Percentiles rank a stretch among this genome's conserved stretches.
Evolutionary conservation across 2,329 filamentous ascomycete species (phyloP).

Genomic region (Exophiala bonariae): DNA sequence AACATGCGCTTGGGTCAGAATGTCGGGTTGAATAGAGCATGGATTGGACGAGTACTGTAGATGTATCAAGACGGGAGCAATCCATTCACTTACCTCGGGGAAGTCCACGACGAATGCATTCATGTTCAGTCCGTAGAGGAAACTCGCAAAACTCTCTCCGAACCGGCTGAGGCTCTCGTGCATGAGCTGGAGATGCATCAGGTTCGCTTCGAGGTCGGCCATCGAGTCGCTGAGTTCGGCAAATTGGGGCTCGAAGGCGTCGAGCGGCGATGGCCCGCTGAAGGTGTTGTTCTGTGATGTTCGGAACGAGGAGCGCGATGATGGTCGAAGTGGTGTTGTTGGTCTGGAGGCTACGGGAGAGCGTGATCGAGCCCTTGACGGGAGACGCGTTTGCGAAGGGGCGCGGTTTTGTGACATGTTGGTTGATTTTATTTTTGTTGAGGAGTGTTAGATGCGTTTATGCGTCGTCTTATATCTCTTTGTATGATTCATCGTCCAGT

Average conservation of each 20-base stretch:
- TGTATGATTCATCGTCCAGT: too few species aligned
- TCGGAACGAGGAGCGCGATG: slow-evolving; percentile 84
- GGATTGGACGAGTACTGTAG: not conserved
- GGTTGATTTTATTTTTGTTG: not conserved
- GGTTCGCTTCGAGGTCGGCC: slow-evolving; percentile 93
- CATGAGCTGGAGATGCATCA: slow-evolving; percentile 96
- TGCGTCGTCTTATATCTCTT: too few species aligned
- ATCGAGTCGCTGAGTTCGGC: slow-evolving; percentile 91
- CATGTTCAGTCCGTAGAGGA: slow-evolving; percentile 96
- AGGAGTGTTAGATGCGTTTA: too few species aligned
- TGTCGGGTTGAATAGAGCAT: too few species aligned
- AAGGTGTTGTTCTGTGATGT: slow-evolving; percentile 66
- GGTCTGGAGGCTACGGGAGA: slow-evolving; percentile 60
- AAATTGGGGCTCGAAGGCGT: slow-evolving; percentile 83
- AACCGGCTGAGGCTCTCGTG: slow-evolving; percentile 92
- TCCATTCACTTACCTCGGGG: slow-evolving; percentile 67
- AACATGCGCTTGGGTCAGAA: not conserved
- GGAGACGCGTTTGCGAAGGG: not conserved
- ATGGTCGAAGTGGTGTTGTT: slow-evolving; percentile 87
- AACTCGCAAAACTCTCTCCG: slow-evolving; percentile 92
- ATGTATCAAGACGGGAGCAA: slow-evolving; percentile 4
- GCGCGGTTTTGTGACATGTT: not conserved
- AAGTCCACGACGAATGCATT: slow-evolving; percentile 99
- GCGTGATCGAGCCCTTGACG: not conserved
- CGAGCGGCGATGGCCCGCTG: slow-evolving; percentile 60